Evolutionary conservation across 208 protist genomes (phyloP), one percentile per base, ranked within the genome.

Genomic region (Leishmania lainsoni): DNA sequence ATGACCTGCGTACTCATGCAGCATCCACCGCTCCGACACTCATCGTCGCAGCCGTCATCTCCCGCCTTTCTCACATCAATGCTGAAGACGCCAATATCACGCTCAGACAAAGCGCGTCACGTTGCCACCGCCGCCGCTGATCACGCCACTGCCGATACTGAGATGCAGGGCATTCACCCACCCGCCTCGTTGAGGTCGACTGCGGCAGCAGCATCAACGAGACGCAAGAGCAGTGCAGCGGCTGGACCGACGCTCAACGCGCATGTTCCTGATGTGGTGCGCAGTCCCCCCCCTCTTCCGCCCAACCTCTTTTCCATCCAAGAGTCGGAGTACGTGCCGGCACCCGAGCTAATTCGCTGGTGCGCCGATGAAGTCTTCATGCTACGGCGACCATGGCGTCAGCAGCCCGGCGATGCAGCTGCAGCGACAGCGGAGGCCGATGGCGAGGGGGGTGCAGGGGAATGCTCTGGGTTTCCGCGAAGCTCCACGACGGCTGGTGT

Each of bases 311-410:
- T 86, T 32, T 63, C 69, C 35, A 58, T 86, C 12, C 77, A 86
- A 61, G 78, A 86, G 73, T 77, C 82, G 1, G 82, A 86, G 48
- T 86, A 86, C 66, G 82, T 86, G 54, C 82, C 82, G 45, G 78
- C 82, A 14, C 82, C 82, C 39, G 82, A 86, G 73, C 72, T 71
- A 16, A 81, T 86, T 59, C 82, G 78, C 22, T 42, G 49, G 2
- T 56, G 66, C 17, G 65, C 61, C 48, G 82, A 86, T 48, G 82
- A 86, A 58, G 74, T 75, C 39, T 56, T 65, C 76, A 63, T 74
- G 17, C 58, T 86, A 79, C 78, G 77, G 65, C 56, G 58, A n/a
- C 61, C 75, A 42, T 86, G 78, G 82, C 73, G 35, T 17, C 78
- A 76, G 56, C 78, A 81, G 52, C 54, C 63, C 52, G 39, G 58